A percentile compares a stretch with the other conserved stretches of the same genome.
These are phyloP conservation scores for Trametes meyenii DNA, from an alignment of 768 basidiomycete genomes.

Conservation along the genomic window DNA sequence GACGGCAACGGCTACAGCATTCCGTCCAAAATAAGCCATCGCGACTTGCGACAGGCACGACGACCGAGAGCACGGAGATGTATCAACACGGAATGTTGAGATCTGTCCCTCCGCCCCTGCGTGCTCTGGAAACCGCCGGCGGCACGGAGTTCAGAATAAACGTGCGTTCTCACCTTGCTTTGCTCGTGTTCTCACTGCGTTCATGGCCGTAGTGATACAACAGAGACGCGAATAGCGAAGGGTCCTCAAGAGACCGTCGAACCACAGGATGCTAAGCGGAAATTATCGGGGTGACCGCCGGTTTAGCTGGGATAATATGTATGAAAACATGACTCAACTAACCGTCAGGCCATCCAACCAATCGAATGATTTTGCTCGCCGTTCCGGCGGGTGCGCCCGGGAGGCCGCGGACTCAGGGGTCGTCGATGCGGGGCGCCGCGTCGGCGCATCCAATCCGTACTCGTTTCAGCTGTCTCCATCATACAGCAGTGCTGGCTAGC, in stretches of 20 bases:
- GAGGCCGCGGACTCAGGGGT: neutral
- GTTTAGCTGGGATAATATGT: neutral
- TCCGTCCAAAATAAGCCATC: constrained; percentile 5
- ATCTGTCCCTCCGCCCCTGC: neutral
- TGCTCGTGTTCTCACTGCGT: constrained; percentile 14
- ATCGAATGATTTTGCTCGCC: constrained; percentile 14
- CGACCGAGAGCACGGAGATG: constrained; percentile 2
- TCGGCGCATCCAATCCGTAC: neutral
- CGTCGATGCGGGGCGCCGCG: neutral
- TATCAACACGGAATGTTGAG: constrained; percentile 2
- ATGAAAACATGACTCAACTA: constrained; percentile 4
- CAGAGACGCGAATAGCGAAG: neutral
- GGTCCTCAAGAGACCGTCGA: too few species aligned
- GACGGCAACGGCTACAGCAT: constrained; percentile 9
- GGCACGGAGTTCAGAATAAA: neutral
- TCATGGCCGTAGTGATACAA: constrained; percentile 8
- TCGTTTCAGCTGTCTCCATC: neutral
- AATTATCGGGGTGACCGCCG: neutral
- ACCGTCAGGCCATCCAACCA: constrained; percentile 4
- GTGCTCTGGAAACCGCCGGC: constrained; percentile 16
- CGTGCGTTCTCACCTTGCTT: constrained; percentile 13
- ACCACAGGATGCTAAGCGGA: neutral
- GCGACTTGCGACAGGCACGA: constrained; percentile 12
- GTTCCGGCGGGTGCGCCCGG: constrained; percentile 6
- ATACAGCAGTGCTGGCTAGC: neutral